Base-by-base conservation (phyloP, 2,329 filamentous ascomycete genomes). In the Cadophora sp. region DNA sequence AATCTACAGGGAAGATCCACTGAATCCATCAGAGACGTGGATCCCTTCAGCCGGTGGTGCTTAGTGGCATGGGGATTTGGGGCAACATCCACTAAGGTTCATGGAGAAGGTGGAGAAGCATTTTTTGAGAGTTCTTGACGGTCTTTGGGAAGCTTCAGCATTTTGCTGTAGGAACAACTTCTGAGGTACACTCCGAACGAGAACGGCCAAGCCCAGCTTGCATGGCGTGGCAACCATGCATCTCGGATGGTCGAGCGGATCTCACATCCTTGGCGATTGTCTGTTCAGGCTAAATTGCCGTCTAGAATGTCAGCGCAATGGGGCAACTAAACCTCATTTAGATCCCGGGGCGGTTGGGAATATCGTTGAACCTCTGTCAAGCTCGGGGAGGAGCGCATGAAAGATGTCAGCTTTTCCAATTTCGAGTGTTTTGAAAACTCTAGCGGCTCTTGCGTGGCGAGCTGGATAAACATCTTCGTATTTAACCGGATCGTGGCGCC, bases 401-500 rank as follows among this genome's bases (percentile, higher is more conserved):
- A 7, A 36, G 8, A 60, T 62, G 27, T 48, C 33, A 18, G 45
- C 14, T 18, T 47, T 47, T 20, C 20, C 16, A 27, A 41, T 18
- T 18, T 51, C 45, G 20, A 39, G 20, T 33, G 13, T 51, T 22
- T 11, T 22, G 27, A 24, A 39, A 51, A 33, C 58, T 60, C 27
- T 48, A 51, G 55, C 55, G 43, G 45, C 55, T 59, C 45, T 11
- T 36, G 27, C 30, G 62, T 48, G 39, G 55, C 55, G 22, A 48
- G 43, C 16, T 60, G 56, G 56, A 39, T 65, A 56, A 65, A 65
- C 55, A n/a, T 48, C 39, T 7, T 60, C 14, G 27, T 51, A 41
- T 59, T 65, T 61, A 65, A 60, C 63, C 63, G 63, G 56, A 33
- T 33, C 43, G 43, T 65, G 55, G 63, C 63, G 63, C 56, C 63